Conservation (phyloP, 2,329 filamentous ascomycete species). For the Falciphora oryzae region DNA sequence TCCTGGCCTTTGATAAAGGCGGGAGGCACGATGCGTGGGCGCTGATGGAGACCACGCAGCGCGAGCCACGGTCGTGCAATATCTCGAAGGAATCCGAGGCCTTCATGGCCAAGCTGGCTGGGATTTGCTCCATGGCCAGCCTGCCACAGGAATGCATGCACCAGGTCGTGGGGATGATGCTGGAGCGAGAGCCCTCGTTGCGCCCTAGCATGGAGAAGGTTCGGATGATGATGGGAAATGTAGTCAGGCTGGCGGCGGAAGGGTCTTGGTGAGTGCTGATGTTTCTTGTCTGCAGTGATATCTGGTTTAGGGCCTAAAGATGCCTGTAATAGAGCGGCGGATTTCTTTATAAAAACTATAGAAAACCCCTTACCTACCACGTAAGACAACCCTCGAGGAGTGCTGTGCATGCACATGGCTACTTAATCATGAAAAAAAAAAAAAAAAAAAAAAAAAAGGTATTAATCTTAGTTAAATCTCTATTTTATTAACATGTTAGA, state of each 20-base stretch:
- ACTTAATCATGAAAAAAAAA: too few species aligned
- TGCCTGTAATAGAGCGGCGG: neutral
- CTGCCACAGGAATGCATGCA: too few species aligned
- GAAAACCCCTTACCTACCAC: too few species aligned
- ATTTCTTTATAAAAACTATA: neutral
- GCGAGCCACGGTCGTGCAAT: neutral
- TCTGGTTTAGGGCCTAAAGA: too few species aligned
- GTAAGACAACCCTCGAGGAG: neutral
- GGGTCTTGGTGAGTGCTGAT: neutral
- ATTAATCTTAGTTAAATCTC: too few species aligned
- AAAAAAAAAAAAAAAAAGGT: too few species aligned
- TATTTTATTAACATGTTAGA: too few species aligned
- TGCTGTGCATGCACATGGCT: neutral
- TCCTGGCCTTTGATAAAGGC: constrained; percentile 9
- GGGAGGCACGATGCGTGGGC: constrained; percentile 2
- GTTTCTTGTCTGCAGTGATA: neutral
- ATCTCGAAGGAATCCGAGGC: neutral
- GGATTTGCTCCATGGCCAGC: too few species aligned
- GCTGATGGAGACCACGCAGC: neutral
- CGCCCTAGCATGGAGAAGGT: neutral
- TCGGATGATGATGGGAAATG: too few species aligned
- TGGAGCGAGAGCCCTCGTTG: neutral
- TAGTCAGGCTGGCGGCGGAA: neutral
- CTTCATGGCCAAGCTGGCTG: neutral
- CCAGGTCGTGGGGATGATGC: too few species aligned